Evolutionary conservation across 768 basidiomycete species (phyloP), one percentile per base, ranked within the genome.

Genomic region (Boletellus emodensis): DNA sequence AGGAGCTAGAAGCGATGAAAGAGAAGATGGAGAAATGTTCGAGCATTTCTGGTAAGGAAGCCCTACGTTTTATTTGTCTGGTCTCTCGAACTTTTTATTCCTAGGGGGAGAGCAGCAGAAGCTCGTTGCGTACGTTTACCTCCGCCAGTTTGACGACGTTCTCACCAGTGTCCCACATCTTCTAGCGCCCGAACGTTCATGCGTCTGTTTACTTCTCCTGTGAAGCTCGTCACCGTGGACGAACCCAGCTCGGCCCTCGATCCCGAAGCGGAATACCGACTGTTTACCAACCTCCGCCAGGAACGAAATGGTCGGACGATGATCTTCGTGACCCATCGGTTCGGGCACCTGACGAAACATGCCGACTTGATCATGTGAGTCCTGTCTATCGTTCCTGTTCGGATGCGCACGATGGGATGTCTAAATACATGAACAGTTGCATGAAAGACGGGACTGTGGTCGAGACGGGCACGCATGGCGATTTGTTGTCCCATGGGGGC

Each of bases 311-410:
- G 66, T 1, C 64, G 68, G 38, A 24, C 24, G 24, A 68, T 73
- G 69, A 60, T 74, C 22, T 72, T 74, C 26, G 69, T 73, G 7
- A 73, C 72, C 0, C 73, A 75, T 50, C 65, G 73, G 8, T 72
- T 24, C 35, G 72, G 66, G 13, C 69, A 72, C 52, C 52, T 71
- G 38, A 72, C 69, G 4, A 68, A 64, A 36, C 51, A 65, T 28
- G 73, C 73, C 0, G 71, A 74, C 46, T 18, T 66, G 3, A 70
- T 75, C 24, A 50, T 75, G 24, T 24, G 24, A 24, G 40, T 10
- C 4, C n/a, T n/a, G n/a, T n/a, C n/a, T n/a, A n/a, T n/a, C n/a
- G n/a, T n/a, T n/a, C n/a, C n/a, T n/a, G n/a, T n/a, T n/a, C n/a
- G n/a, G n/a, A n/a, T n/a, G n/a, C n/a, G n/a, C n/a, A n/a, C n/a